Conservation (phyloP, 495 filamentous ascomycete species). For the Venustampulla echinocandica region DNA sequence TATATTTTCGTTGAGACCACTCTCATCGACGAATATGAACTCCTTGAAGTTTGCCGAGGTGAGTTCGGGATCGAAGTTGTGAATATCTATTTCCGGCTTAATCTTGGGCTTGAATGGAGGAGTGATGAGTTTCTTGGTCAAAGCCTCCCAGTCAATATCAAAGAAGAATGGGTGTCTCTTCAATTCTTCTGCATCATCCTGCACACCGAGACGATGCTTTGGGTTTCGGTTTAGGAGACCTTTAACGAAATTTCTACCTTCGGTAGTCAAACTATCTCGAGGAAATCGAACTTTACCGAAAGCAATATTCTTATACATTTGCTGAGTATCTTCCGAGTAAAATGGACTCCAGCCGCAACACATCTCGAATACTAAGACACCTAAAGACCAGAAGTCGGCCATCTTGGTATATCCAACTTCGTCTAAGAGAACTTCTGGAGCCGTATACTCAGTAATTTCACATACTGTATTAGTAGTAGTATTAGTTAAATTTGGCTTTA, state of each 20-base stretch:
- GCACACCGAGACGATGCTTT: conserved; percentile 84
- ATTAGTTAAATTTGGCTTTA: conserved; percentile 89
- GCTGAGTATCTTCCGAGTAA: conserved; percentile 95
- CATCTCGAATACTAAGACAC: conserved; percentile 97
- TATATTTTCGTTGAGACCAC: conserved; percentile 82
- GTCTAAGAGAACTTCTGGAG: conserved; percentile 86
- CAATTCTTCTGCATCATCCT: conserved; percentile 82
- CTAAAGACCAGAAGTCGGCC: conserved; percentile 98
- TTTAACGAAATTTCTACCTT: conserved; percentile 94
- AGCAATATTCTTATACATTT: conserved; percentile 99
- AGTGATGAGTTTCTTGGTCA: conserved; percentile 77
- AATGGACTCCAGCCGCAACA: conserved; percentile 98
- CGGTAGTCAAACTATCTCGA: conserved; percentile 78
- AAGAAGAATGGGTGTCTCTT: conserved; percentile 91
- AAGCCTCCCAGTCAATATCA: conserved; percentile 81
- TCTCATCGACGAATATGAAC: conserved; percentile 96
- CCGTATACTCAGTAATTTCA: conserved; percentile 94
- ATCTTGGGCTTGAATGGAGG: conserved; percentile 95
- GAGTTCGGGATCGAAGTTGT: conserved; percentile 96
- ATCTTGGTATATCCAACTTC: conserved; percentile 98
- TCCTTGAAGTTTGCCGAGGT: conserved; percentile 96
- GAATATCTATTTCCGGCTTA: conserved; percentile 85
- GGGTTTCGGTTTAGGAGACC: conserved; percentile 92
- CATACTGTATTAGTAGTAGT: conserved; percentile 97
- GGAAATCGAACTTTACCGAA: conserved; percentile 97